A percentile compares a stretch with the other conserved stretches of the same genome.
These are phyloP conservation scores for Naganishia sp. DNA, from an alignment of 1,284 basidiomycete species.

Conservation along the genomic window DNA sequence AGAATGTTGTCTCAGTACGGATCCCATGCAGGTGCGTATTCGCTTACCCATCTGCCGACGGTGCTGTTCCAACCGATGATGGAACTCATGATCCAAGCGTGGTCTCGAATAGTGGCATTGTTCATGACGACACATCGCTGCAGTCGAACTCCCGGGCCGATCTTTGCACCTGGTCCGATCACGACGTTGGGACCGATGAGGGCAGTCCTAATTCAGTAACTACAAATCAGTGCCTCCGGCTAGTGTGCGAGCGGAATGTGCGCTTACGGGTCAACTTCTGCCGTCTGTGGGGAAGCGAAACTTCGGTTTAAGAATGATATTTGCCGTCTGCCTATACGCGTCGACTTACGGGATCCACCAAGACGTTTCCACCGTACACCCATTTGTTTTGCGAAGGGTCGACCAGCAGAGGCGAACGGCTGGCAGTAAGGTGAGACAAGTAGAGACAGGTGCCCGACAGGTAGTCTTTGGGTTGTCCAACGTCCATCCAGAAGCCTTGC, in stretches of 20 bases:
- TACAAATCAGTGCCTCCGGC: background rate
- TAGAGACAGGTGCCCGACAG: conserved; percentile 58
- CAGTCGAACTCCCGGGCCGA: conserved; percentile 58
- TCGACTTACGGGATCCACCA: conserved; percentile 54
- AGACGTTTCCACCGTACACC: conserved; percentile 58
- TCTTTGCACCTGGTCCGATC: conserved; percentile 57
- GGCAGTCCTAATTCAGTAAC: conserved; percentile 39
- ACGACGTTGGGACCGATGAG: conserved; percentile 60
- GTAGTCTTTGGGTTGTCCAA: conserved; percentile 60
- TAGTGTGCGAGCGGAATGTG: background rate
- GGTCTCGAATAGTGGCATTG: conserved; percentile 57
- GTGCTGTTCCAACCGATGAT: conserved; percentile 60
- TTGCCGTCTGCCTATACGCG: conserved; percentile 28
- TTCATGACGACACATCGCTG: conserved; percentile 59
- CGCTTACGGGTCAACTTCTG: conserved; percentile 55
- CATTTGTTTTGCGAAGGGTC: conserved; percentile 57
- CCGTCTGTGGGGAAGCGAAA: conserved; percentile 43
- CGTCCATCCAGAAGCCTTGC: conserved; percentile 61
- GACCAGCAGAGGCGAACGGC: conserved; percentile 54
- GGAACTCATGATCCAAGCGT: conserved; percentile 58
- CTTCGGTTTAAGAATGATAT: conserved; percentile 30
- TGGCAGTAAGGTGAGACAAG: conserved; percentile 57
- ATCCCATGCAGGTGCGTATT: background rate
- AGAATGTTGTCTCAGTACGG: background rate
- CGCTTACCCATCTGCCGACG: conserved; percentile 57